A percentile compares a stretch with the other conserved stretches of the same genome.
Evolutionary conservation across 2,329 filamentous ascomycete genomes (phyloP).

Genomic region (Fusarium subglutinans): DNA sequence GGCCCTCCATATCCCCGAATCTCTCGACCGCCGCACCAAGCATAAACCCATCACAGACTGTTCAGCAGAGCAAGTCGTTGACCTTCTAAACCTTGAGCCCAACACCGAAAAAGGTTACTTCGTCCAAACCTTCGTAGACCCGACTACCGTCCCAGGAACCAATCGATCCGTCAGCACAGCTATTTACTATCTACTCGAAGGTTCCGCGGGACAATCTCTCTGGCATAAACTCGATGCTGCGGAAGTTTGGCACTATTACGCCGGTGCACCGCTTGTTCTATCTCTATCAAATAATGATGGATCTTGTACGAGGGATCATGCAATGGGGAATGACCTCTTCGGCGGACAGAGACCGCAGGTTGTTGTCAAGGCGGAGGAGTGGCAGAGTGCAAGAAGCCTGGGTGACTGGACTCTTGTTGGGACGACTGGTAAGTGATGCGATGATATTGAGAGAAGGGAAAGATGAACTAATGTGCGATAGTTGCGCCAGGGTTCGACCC

Average conservation of each 20-base stretch:
- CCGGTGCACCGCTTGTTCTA: constrained; percentile 59
- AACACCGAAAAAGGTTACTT: constrained; percentile 61
- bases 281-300: constrained; percentile 57
- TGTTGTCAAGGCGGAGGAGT: constrained; percentile 6
- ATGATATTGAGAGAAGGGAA: rapidly evolving
- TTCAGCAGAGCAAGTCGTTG: constrained; percentile 55
- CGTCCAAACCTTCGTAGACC: constrained; percentile 57
- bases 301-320: constrained; percentile 20
- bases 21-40: neutral
- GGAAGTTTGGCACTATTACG: constrained; percentile 65
- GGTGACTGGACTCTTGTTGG: constrained; percentile 30
- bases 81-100: constrained; percentile 52
- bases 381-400: constrained; percentile 11
- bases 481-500: constrained; percentile 23
- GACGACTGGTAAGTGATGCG: constrained; percentile 8
- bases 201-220: constrained; percentile 52
- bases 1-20: constrained; percentile 2
- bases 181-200: constrained; percentile 64
- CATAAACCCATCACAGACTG: neutral
- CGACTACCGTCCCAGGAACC: constrained; percentile 28
- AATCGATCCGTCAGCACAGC: constrained; percentile 57
- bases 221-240: constrained; percentile 61
- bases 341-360: constrained; percentile 20
- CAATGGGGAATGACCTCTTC: constrained; percentile 5
- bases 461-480: neutral